phyloP scores from a whole-genome alignment of 108 stramenopile species.

The Skeletonema potamos region DNA sequence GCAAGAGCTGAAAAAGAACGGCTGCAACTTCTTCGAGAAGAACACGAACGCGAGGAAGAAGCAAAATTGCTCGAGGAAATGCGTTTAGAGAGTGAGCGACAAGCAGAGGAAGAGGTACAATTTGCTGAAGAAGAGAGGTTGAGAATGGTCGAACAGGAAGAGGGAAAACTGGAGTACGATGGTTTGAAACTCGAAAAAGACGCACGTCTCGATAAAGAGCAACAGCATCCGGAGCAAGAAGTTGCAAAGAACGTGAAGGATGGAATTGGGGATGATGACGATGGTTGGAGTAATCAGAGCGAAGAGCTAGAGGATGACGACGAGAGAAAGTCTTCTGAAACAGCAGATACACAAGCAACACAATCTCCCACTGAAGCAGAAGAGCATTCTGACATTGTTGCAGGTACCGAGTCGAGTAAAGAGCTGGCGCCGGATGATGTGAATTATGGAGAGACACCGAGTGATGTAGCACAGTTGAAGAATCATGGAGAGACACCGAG shows the following conservation, averaged over 20 bases:
- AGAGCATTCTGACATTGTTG: neutral
- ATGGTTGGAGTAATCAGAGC: neutral
- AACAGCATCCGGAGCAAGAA: neutral
- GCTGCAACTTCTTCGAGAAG: constrained; percentile 4
- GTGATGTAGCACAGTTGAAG: too few relatives aligned
- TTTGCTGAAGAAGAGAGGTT: constrained; percentile 1
- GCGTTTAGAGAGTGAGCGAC: constrained; percentile 6
- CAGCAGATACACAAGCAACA: neutral
- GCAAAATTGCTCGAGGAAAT: constrained; percentile 5
- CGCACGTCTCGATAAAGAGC: neutral
- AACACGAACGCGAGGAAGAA: neutral
- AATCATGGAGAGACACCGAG: neutral
- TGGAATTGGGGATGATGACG: constrained; percentile 4
- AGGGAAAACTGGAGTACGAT: constrained; percentile 6
- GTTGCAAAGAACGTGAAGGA: constrained; percentile 1
- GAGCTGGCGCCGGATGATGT: neutral
- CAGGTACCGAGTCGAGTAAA: neutral
- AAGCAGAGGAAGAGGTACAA: neutral
- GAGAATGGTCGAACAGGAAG: neutral
- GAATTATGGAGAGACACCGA: neutral
- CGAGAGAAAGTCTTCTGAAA: neutral
- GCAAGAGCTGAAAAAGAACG: constrained; percentile 7
- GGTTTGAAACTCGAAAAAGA: constrained; percentile 8
- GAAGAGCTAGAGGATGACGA: constrained; percentile 2
- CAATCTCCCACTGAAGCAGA: constrained; percentile 4